Evolutionary conservation across 768 basidiomycete species (phyloP), one percentile per base, ranked within the genome.

Genomic region (Pholiota molesta): DNA sequence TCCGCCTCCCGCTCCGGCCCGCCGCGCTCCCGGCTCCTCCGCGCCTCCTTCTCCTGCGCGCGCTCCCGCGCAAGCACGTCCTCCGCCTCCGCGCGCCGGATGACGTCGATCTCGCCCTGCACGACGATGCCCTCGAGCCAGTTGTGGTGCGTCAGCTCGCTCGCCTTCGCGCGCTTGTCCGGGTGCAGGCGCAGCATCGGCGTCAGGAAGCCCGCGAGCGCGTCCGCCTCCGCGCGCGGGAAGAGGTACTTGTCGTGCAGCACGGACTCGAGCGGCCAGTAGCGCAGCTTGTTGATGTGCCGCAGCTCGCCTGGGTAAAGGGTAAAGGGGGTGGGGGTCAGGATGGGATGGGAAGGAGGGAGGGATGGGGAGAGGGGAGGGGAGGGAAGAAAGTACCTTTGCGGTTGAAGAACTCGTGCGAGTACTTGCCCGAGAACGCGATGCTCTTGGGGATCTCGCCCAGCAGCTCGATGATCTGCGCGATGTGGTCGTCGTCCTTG

Each of bases 401-500:
- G n/a, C 95, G 87, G 66, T 90, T 99, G 79, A 99, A 99, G 71
- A 97, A 95, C 72, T 99, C 96, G 51, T 86, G 85, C 63, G 89
- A 91, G 78, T 97, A 99, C 73, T 96, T 98, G 26, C 97, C 97
- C 6, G 87, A 84, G 69, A 97, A 86, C 2, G 95, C 95, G 44
- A 99, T 78, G 52, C 80, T 79, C 70, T 87, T 88, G 1, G 95
- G 94, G 44, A 97, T 83, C 66, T 97, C 94, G 47, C 96, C 97
- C 71, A 98, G 81, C 11, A 99, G 83, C 77, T 99, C 97, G 74
- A 98, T 94, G 65, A 99, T 94, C 78, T 99, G 97, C 3, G 97
- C 97, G 62, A 99, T 94, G 71, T 99, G 96, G 71, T 95, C 92
- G 73, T 96, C 95, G 75, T 97, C 94, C 74, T 99, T 99, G 78